phyloP scores from a whole-genome alignment of 2,329 filamentous ascomycete genomes.

The Zasmidium angulare region DNA sequence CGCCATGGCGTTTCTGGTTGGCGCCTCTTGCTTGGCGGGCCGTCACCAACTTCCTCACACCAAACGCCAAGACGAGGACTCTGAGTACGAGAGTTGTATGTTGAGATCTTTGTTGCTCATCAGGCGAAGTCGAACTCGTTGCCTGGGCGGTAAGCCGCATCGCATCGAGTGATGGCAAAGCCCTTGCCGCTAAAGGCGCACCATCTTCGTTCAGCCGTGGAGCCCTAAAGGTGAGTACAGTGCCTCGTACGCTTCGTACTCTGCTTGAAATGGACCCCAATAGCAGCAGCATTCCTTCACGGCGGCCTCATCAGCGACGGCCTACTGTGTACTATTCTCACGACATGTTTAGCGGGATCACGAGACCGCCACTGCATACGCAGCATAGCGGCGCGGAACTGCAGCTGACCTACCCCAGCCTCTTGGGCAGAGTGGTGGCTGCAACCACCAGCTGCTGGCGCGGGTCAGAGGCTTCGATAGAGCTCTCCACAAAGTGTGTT shows the following conservation, averaged over 20 bases:
- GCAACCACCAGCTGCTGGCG: conserved; percentile 3
- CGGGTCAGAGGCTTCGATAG: conserved; percentile 5
- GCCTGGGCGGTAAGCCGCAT: background rate
- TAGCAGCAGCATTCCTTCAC: too few species aligned
- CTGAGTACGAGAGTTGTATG: too few species aligned
- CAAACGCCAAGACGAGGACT: background rate
- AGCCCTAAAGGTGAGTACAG: background rate
- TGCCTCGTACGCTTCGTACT: background rate
- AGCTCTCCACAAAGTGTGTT: conserved; percentile 8
- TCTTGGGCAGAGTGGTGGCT: background rate
- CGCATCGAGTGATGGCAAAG: background rate
- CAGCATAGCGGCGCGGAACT: conserved; percentile 1
- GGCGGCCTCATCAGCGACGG: too few species aligned
- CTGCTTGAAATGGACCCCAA: background rate
- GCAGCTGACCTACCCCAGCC: conserved; percentile 3
- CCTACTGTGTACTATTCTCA: background rate
- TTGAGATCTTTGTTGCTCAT: too few species aligned
- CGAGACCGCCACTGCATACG: conserved; percentile 1
- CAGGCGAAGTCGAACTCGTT: background rate
- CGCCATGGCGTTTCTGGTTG: conserved; percentile 3
- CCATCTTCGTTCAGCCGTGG: background rate
- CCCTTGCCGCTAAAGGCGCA: background rate
- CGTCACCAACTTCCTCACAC: background rate
- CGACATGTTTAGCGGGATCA: conserved; percentile 1
- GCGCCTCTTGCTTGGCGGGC: background rate